Evolutionary conservation across 345 rosid species (phyloP), one percentile per base, ranked within the genome.

Genomic region (Noccaea bulbosa): DNA sequence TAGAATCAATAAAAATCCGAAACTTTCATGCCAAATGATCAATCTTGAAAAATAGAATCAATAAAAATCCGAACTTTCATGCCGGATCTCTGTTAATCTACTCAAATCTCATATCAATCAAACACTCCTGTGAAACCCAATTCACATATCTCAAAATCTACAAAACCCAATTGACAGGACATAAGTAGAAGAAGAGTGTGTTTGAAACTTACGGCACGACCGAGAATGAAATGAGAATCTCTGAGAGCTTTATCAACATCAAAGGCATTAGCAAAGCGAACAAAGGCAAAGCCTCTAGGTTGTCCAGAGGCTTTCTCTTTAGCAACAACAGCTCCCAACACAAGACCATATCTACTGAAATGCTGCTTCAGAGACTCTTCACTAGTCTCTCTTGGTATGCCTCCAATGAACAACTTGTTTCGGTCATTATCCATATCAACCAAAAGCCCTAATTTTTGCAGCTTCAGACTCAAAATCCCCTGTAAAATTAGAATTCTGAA

Each of bases 261-360:
- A 46, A 62, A 65, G 38, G 80, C 65, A 62, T 87, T 85, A 5
- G 83, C 78, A 66, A 88, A 87, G 69, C 78, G 79, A 69, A 93
- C 91, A 76, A 90, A 93, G 2, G 85, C 98, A 79, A 87, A 86
- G 0, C 94, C 86, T 70, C 89, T 85, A 1, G 96, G 74, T 11
- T 11, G 60, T 48, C 79, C 66, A 43, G 90, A 77, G 50, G 1
- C 37, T 63, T 71, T 72, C 57, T 85, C 93, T 67, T 61, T 85
- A 65, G 88, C 84, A 65, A 90, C 74, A 24, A 76, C 59, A 11
- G 88, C 81, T 48, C 77, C 77, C 51, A 73, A 53, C 32, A 93
- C 96, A 56, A 11, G 40, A 39, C 97, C 97, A 70, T 90, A 93
- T 71, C 71, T 83, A 71, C 81, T 70, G 76, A 93, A 93, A 69